Percentiles rank a stretch among this genome's conserved stretches.
phyloP scores from a whole-genome alignment of 179 eudicot genomes.

The Heliamphora pulchella region DNA sequence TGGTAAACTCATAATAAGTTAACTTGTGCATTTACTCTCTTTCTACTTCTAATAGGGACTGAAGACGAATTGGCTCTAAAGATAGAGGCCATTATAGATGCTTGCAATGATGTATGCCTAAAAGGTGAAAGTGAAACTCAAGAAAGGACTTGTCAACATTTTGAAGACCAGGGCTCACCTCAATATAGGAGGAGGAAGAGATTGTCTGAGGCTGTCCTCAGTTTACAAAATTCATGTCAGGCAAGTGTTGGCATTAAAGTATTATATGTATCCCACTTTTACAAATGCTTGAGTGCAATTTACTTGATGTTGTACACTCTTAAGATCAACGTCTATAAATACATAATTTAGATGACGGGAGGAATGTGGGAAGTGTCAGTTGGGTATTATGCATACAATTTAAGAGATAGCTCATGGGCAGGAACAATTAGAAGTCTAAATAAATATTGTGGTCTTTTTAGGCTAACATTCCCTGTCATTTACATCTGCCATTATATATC shows the following conservation, averaged over 20 bases:
- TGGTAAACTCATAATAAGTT: not conserved
- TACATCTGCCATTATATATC: not conserved
- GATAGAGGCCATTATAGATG: constrained; percentile 38
- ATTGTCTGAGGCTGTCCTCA: constrained; percentile 43
- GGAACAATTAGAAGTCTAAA: not conserved
- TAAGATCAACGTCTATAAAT: not conserved
- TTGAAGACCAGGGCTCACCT: constrained; percentile 22
- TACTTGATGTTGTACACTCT: not conserved
- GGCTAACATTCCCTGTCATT: not conserved
- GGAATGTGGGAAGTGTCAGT: not conserved
- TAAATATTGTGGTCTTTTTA: not conserved
- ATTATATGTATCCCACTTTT: not conserved
- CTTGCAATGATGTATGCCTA: constrained; percentile 27
- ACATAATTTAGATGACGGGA: not conserved
- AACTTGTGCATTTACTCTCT: not conserved
- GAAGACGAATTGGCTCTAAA: constrained; percentile 40
- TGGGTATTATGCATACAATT: not conserved
- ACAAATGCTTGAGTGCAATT: not conserved
- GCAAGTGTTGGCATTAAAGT: constrained; percentile 22
- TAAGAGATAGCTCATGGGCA: not conserved
- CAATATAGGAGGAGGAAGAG: constrained; percentile 30
- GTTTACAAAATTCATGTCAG: constrained; percentile 38
- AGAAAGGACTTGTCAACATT: constrained; percentile 23
- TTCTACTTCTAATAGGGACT: constrained; percentile 29
- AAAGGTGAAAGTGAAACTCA: constrained; percentile 21